These are phyloP conservation scores for Fusarium agapanthi DNA, from an alignment of 2,329 filamentous ascomycete genomes.

Conservation along the genomic window DNA sequence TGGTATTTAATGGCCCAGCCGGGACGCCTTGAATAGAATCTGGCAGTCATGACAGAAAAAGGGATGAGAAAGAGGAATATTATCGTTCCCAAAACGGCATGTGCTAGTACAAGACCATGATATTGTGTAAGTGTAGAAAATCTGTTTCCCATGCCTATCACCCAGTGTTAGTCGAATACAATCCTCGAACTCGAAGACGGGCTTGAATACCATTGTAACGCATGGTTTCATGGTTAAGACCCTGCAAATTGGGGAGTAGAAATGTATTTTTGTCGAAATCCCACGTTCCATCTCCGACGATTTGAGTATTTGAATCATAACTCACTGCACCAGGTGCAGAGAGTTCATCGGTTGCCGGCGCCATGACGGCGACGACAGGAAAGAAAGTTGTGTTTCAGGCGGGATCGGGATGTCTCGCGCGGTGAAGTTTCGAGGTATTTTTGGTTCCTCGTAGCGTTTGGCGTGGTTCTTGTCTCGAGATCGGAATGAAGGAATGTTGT, in stretches of 20 bases:
- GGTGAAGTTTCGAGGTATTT: not conserved
- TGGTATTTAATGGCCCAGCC: conserved; percentile 73
- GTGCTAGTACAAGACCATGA: conserved; percentile 73
- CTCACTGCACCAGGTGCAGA: conserved; percentile 76
- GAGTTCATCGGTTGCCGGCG: conserved; percentile 66
- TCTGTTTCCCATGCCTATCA: conserved; percentile 80
- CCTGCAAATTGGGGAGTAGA: conserved; percentile 78
- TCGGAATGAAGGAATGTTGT: conserved; percentile 28
- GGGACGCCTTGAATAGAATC: conserved; percentile 72
- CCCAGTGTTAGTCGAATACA: conserved; percentile 23
- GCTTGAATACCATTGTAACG: conserved; percentile 75
- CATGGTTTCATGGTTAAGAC: conserved; percentile 83
- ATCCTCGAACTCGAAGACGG: not conserved
- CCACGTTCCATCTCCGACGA: conserved; percentile 86
- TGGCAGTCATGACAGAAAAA: conserved; percentile 74
- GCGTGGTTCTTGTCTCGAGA: conserved; percentile 9
- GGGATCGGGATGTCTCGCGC: conserved; percentile 18
- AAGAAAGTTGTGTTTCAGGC: conserved; percentile 37
- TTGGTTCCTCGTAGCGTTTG: not conserved
- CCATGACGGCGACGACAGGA: conserved; percentile 62
- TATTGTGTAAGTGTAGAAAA: conserved; percentile 76
- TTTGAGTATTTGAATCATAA: conserved; percentile 78
- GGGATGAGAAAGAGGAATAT: conserved; percentile 80
- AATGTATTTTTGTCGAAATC: conserved; percentile 80
- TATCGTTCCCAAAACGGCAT: conserved; percentile 76